A percentile compares a stretch with the other conserved stretches of the same genome.
Evolutionary conservation across 768 basidiomycete genomes (phyloP).

Genomic region (Suillus lakei): DNA sequence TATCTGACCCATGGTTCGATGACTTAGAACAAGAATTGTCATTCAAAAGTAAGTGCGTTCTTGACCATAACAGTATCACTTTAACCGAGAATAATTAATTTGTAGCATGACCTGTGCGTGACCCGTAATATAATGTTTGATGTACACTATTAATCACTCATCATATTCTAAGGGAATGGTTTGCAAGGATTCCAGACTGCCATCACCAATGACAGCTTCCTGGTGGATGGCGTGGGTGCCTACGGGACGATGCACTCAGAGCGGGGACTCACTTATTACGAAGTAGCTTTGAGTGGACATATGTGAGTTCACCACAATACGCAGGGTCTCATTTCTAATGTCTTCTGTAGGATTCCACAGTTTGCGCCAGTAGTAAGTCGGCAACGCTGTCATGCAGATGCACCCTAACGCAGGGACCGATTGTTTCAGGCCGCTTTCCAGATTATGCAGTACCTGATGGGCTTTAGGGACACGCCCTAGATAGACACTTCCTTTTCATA

Average conservation of each 20-base stretch:
- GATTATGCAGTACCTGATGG: conserved; percentile 65
- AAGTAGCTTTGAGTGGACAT: conserved; percentile 72
- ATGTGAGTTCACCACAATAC: conserved; percentile 43
- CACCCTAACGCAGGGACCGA: not conserved
- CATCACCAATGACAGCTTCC: conserved; percentile 65
- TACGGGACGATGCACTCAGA: conserved; percentile 69
- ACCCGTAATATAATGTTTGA: not conserved
- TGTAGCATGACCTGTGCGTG: conserved; percentile 3
- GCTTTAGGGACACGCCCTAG: conserved; percentile 53
- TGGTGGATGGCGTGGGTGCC: conserved; percentile 75
- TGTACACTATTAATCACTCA: not conserved
- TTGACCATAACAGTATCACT: not conserved
- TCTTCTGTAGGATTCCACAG: conserved; percentile 49
- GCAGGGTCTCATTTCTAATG: not conserved
- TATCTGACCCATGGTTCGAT: not conserved
- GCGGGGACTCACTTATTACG: conserved; percentile 67
- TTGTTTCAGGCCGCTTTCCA: conserved; percentile 59
- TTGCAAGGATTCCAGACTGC: conserved; percentile 77
- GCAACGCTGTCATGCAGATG: not conserved
- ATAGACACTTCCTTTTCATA: conserved; percentile 10
- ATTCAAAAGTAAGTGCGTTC: conserved; percentile 1
- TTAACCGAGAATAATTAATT: not conserved
- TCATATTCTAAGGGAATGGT: conserved; percentile 5
- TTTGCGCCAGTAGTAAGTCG: conserved; percentile 61
- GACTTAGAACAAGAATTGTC: conserved; percentile 48